These are phyloP conservation scores for Trichosanthes cucumerina DNA, from an alignment of 306 rosid species.

Conservation along the genomic window DNA sequence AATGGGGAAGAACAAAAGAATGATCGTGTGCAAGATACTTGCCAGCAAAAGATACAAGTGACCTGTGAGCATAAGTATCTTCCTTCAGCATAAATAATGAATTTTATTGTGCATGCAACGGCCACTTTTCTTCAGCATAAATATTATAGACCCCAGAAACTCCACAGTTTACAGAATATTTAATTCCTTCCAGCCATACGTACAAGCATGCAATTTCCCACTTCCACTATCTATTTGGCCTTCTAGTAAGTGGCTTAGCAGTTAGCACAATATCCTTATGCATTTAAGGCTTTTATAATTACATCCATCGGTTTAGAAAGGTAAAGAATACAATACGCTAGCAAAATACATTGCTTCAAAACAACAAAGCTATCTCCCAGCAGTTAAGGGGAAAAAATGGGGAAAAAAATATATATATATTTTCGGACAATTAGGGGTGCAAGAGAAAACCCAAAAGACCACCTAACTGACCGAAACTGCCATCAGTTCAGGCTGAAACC, in stretches of 20 bases:
- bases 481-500: too few species aligned
- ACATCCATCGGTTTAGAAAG: not conserved
- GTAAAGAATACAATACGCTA: not conserved
- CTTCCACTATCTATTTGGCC: not conserved
- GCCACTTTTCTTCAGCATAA: not conserved
- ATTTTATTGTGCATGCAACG: not conserved
- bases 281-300: not conserved
- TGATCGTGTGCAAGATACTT: constrained; percentile 54
- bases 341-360: not conserved
- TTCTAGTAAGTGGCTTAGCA: not conserved
- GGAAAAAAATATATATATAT: not conserved
- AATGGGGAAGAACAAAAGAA: constrained; percentile 36
- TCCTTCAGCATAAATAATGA: constrained; percentile 8
- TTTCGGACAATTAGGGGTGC: not conserved
- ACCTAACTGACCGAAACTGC: too few species aligned
- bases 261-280: not conserved
- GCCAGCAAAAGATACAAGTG: constrained; percentile 81
- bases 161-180: not conserved
- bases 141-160: not conserved
- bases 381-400: not conserved
- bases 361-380: not conserved
- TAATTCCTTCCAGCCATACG: not conserved
- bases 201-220: not conserved
- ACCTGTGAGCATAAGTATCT: constrained; percentile 47
- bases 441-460: too few species aligned